Evolutionary conservation across 2,329 filamentous ascomycete species (phyloP).

Genomic region (Blastomyces gilchristii): DNA sequence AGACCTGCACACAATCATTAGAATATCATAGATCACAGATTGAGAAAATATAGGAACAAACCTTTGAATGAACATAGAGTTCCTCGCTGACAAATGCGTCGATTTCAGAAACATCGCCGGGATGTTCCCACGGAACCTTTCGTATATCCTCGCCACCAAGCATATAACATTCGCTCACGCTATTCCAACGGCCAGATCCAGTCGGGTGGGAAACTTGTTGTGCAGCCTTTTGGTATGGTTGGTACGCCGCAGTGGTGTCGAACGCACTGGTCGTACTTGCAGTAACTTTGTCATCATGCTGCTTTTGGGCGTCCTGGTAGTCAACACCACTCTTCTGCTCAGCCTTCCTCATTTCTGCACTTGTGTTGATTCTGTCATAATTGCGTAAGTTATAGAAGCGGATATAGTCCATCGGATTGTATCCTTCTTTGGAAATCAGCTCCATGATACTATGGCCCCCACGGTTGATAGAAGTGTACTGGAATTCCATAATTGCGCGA

Average conservation of each 20-base stretch:
- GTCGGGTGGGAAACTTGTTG: conserved; percentile 39
- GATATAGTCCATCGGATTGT: conserved; percentile 70
- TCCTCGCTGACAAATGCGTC: conserved; percentile 89
- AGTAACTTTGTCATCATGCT: conserved; percentile 38
- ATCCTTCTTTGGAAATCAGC: conserved; percentile 60
- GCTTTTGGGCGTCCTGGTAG: conserved; percentile 36
- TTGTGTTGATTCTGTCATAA: conserved; percentile 86
- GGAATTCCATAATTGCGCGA: conserved; percentile 94
- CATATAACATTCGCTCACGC: conserved; percentile 74
- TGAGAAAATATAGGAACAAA: neutral
- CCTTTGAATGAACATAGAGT: conserved; percentile 86
- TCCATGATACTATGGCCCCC: conserved; percentile 86
- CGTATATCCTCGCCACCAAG: conserved; percentile 51
- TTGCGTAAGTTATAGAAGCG: conserved; percentile 91
- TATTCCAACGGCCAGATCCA: conserved; percentile 40
- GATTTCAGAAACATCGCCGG: conserved; percentile 60
- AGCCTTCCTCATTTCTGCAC: conserved; percentile 52
- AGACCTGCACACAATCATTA: conserved; percentile 46
- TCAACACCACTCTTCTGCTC: conserved; percentile 36
- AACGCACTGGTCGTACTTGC: conserved; percentile 28
- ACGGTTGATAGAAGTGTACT: conserved; percentile 90
- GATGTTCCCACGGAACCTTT: conserved; percentile 67
- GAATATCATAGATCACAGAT: conserved; percentile 30
- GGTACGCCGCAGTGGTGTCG: conserved; percentile 42
- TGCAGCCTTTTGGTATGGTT: conserved; percentile 63